phyloP scores from a whole-genome alignment of 805 yeast species.

The Yamadazyma akitaensis region DNA sequence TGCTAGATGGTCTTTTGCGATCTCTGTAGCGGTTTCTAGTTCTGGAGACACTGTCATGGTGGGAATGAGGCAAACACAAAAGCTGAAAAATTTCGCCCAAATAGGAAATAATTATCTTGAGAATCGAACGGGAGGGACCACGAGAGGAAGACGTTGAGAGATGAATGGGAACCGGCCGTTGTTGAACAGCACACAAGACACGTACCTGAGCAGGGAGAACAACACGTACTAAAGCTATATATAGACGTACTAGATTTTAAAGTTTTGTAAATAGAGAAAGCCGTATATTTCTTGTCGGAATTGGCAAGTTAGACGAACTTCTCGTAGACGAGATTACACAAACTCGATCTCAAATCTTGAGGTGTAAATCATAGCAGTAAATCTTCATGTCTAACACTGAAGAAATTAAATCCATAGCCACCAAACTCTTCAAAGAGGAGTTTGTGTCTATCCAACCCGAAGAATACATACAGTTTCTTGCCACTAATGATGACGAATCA shows the following conservation, averaged over 20 bases:
- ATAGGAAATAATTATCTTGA: neutral
- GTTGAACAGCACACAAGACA: too few relatives aligned
- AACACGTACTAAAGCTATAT: neutral
- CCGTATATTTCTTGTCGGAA: too few relatives aligned
- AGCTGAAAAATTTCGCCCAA: neutral
- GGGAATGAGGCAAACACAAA: neutral
- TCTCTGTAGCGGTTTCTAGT: conserved; percentile 2
- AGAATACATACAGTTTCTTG: conserved; percentile 42
- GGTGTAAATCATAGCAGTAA: neutral
- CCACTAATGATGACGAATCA: conserved; percentile 37
- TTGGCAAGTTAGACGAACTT: too few relatives aligned
- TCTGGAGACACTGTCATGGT: conserved; percentile 10
- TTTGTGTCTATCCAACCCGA: conserved; percentile 43
- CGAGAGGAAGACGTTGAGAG: too few relatives aligned
- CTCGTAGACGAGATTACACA: conserved; percentile 5
- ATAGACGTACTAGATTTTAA: too few relatives aligned
- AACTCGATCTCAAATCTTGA: neutral
- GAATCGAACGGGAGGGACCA: neutral
- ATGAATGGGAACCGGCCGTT: neutral
- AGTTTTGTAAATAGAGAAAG: too few relatives aligned
- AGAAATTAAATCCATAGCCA: conserved; percentile 24
- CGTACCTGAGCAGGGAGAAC: neutral
- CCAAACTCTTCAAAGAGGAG: conserved; percentile 34
- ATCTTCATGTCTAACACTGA: neutral
- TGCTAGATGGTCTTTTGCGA: neutral